Evolutionary conservation across 2,329 filamentous ascomycete genomes (phyloP), one percentile per base, ranked within the genome.

Genomic region (Fusarium tanahbumbuense): DNA sequence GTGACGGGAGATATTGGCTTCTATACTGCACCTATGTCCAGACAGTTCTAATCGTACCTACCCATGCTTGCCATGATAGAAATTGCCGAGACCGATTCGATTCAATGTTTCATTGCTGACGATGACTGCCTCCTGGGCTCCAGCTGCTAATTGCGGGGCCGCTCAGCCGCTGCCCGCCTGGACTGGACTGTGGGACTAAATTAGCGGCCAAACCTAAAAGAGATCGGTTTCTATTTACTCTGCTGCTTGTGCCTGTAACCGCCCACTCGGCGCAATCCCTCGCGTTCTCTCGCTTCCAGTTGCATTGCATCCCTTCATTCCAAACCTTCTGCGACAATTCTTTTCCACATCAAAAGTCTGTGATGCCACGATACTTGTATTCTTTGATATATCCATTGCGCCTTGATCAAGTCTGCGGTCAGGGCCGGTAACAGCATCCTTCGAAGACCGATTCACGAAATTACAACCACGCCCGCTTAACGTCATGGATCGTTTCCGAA

Each of bases 401-500:
- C 71, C 69, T 67, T 72, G 70, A 68, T 47, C 69, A 60, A 63
- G 30, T 20, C 34, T 54, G 68, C 67, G 70, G 67, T 62, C 68
- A 70, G 61, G 71, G 67, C 52, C 55, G 58, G 40, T 52, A 49
- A 58, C 16, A 56, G 22, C 50, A 44, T 60, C 53, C 56, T 37
- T 30, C 53, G 25, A 46, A 20, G 47, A 56, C 37, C 37, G 46
- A 41, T 11, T 37, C 46, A 59, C 59, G 32, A 41, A 52, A 48
- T 23, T 40, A 27, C 23, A 40, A 27, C 30, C 30, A 18, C 42
- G 23, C 23, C 42, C 23, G n/a, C 22, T 48, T 55, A 20, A 42
- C 45, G 22, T 61, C 60, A 74, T 75, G 73, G 73, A 73, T 56
- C 73, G 70, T 22, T 64, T 64, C 40, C 60, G 56, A 56, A 66